Evolutionary conservation across 371 early-diverging fungal genomes (phyloP), one percentile per base, ranked within the genome.

Genomic region (Quaeritorhiza haematococci): DNA sequence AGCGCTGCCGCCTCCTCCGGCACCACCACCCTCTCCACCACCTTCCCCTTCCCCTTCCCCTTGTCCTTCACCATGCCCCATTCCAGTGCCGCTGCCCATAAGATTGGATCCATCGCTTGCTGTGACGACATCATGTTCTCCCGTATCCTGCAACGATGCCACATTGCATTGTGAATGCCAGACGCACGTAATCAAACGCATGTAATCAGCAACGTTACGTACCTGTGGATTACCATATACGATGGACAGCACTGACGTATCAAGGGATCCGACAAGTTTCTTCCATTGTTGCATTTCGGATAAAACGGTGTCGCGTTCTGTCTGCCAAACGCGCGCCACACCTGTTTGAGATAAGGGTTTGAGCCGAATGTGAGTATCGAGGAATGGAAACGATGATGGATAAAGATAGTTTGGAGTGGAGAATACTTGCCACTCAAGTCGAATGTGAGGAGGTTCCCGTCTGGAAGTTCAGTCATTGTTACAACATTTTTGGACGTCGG

Each of bases 231-330:
- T n/a, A 6, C 82, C 81, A 61, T 86, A 87, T 42, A 86, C 75
- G 23, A 89, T 80, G 2, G 78, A 71, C 17, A 89, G 63, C 0
- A 73, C 73, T 17, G 79, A 75, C 43, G 78, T 73, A 56, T 87
- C 89, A 1, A 87, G 75, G 1, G 67, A 59, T 5, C 89, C 89
- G 21, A 86, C 87, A 66, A 89, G 72, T 49, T 83, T 77, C 58
- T 83, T 86, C 89, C 89, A 89, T 0, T 84, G 82, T 46, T 83
- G 71, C 3, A 84, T 80, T 21, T 88, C 79, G 5, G 66, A 68
- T 58, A 78, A 76, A 10, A 85, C 62, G 6, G 79, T 77, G 1
- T 73, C 73, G 4, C 79, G 64, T 28, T 75, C 72, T 2, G 82
- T 76, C 65, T 89, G 89, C 84, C 85, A 87, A 17, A 89, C 74